Evolutionary conservation across 371 early-diverging fungal species (phyloP).

Genomic region (Mortierella sp.): DNA sequence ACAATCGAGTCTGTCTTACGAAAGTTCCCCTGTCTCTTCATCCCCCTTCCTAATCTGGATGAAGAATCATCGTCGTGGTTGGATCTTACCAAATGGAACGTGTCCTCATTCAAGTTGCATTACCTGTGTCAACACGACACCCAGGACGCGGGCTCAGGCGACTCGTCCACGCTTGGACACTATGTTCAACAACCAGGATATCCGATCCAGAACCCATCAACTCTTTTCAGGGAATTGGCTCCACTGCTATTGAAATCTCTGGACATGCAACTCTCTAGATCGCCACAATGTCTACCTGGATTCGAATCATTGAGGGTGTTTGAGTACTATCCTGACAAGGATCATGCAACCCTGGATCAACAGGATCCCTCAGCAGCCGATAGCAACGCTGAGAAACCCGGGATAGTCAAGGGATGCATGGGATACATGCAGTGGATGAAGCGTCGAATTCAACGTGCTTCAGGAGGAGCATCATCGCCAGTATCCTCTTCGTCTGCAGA

Average conservation of each 20-base stretch:
- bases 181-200: slow-evolving; percentile 8
- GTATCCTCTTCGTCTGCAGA: neutral
- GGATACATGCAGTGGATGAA: slow-evolving; percentile 4
- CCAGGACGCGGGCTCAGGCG: no score
- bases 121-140: slow-evolving; percentile 4
- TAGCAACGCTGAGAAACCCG: neutral
- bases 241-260: neutral
- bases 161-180: neutral
- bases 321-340: neutral
- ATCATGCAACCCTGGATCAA: neutral
- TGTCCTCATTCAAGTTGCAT: slow-evolving; percentile 3
- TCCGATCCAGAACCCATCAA: neutral
- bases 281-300: neutral
- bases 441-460: neutral
- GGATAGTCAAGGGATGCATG: neutral
- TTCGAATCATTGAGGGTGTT: neutral
- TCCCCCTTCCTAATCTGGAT: neutral
- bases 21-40: neutral
- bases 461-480: neutral
- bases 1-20: no score
- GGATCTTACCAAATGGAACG: neutral
- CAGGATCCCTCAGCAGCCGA: neutral
- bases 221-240: neutral
- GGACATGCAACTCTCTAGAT: neutral
- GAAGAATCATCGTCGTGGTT: neutral